phyloP scores from a whole-genome alignment of 805 yeast species.

The Ogataea sp. region DNA sequence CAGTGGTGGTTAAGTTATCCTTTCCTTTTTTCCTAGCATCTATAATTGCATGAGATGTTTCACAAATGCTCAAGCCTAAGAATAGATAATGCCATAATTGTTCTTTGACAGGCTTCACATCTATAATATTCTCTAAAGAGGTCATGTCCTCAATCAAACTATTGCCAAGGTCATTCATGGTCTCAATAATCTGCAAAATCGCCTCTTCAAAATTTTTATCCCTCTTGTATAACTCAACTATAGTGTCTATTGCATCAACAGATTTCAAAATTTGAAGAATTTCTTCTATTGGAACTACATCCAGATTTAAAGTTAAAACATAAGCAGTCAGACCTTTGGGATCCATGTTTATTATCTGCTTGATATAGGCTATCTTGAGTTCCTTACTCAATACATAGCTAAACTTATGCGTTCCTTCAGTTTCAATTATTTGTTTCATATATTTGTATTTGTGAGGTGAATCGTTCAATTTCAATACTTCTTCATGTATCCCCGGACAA shows the following conservation, averaged over 20 bases:
- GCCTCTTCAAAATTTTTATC: constrained; percentile 23
- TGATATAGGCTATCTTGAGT: constrained; percentile 16
- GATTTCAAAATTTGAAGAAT: constrained; percentile 16
- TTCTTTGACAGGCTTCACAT: constrained; percentile 11
- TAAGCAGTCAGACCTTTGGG: constrained; percentile 8
- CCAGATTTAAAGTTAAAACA: constrained; percentile 9
- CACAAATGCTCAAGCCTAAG: constrained; percentile 26
- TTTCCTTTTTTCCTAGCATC: not conserved
- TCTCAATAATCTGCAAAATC: constrained; percentile 16
- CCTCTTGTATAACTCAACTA: constrained; percentile 24
- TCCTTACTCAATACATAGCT: constrained; percentile 5
- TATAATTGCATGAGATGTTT: constrained; percentile 8
- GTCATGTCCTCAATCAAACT: constrained; percentile 11
- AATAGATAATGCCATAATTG: constrained; percentile 28
- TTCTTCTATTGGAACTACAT: constrained; percentile 4
- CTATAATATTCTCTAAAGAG: not conserved
- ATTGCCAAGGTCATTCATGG: constrained; percentile 8
- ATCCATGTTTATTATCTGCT: constrained; percentile 17
- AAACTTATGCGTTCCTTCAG: constrained; percentile 3
- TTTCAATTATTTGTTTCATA: constrained; percentile 23
- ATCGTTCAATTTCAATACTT: constrained; percentile 25
- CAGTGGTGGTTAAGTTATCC: constrained; percentile 24
- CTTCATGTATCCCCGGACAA: constrained; percentile 31
- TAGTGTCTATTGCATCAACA: constrained; percentile 20
- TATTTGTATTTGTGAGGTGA: constrained; percentile 23